A percentile compares a stretch with the other conserved stretches of the same genome.
These are phyloP conservation scores for Saturnispora saitoi DNA, from an alignment of 805 yeast genomes.

Conservation along the genomic window DNA sequence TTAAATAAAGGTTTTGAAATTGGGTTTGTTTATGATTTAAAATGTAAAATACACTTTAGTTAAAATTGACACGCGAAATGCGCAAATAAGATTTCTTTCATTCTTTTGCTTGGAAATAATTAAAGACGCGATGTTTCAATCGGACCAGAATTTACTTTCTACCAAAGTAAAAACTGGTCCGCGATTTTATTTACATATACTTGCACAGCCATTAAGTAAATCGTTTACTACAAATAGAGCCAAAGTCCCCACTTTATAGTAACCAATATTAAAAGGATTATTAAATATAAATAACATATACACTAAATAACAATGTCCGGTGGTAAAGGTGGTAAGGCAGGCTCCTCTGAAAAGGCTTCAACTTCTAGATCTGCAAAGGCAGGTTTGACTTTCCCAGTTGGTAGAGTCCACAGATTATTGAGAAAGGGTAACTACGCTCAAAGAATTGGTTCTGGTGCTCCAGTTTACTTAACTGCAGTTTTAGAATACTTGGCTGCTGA, in stretches of 20 bases:
- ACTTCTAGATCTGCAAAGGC: conserved; percentile 98
- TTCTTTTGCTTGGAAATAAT: background rate
- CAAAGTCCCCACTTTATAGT: background rate
- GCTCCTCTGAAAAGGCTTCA: conserved; percentile 89
- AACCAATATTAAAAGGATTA: too few species aligned
- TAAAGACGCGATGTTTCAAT: conserved; percentile 9
- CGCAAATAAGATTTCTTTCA: background rate
- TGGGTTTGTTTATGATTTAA: background rate
- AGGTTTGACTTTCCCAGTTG: conserved; percentile 98
- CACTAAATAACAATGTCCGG: conserved; percentile 38
- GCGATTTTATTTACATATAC: background rate
- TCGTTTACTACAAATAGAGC: conserved; percentile 7
- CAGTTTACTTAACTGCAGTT: conserved; percentile 94
- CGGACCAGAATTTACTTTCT: conserved; percentile 17
- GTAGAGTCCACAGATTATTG: conserved; percentile 95
- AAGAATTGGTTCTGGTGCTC: conserved; percentile 99
- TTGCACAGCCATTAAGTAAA: background rate
- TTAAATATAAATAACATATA: background rate
- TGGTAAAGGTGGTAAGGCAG: conserved; percentile 91
- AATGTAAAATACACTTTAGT: background rate
- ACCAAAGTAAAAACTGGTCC: conserved; percentile 12
- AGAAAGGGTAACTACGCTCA: conserved; percentile 98
- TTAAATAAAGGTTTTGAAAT: conserved; percentile 1
- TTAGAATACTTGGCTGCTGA: conserved; percentile 96
- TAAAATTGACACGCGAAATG: background rate